Evolutionary conservation across 2,329 filamentous ascomycete genomes (phyloP).

Genomic region (Trichoderma guizhouense): DNA sequence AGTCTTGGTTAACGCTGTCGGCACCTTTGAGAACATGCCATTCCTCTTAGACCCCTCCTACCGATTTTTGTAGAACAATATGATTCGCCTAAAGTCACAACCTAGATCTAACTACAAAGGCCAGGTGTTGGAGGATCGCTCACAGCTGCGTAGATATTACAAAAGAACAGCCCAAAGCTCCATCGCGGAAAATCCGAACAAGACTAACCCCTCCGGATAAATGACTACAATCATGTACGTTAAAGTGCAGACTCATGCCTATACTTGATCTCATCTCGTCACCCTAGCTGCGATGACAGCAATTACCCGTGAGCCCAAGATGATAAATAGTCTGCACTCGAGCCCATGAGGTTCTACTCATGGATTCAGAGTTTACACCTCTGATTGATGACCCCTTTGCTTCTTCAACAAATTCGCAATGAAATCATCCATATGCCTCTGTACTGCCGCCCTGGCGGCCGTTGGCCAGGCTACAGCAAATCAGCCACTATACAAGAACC

Average conservation of each 20-base stretch:
- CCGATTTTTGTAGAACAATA: neutral
- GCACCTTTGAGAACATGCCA: neutral
- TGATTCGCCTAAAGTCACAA: neutral
- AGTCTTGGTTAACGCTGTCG: neutral
- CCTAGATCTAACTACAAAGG: neutral
- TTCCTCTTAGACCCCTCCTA: neutral
- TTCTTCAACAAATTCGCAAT: neutral
- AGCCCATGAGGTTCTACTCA: neutral
- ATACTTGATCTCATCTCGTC: neutral
- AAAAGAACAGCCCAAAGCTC: neutral
- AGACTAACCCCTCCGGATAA: conserved; percentile 8
- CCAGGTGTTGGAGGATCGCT: neutral
- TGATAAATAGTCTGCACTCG: neutral
- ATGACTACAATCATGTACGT: neutral
- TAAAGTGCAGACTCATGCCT: neutral
- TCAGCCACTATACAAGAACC: conserved; percentile 5
- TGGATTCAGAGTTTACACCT: neutral
- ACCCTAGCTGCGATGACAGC: neutral
- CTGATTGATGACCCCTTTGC: neutral
- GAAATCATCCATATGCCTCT: neutral
- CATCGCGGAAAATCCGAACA: neutral
- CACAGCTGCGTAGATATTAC: neutral
- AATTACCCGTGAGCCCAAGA: neutral
- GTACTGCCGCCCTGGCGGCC: neutral
- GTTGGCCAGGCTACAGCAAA: neutral